Base-by-base conservation (phyloP, 208 protist genomes). In the Leishmania arabica region DNA sequence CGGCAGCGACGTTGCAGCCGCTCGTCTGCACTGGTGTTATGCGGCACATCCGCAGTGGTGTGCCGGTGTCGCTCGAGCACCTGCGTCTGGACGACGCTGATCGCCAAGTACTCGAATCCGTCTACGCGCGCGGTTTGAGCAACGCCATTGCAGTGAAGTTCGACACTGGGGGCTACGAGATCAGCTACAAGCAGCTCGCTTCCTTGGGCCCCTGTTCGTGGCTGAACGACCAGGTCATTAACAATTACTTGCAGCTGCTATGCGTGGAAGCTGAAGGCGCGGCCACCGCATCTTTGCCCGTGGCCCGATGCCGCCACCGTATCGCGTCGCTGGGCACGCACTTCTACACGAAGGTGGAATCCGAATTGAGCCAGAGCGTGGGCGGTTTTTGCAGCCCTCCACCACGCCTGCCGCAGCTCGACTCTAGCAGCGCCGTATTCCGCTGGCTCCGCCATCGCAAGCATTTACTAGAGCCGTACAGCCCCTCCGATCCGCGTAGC, bases 161-260 rank as follows among this genome's bases (percentile, higher is more conserved):
- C 21, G 71, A 80, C 49, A 88, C 74, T 13, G 84, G 53, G 0
- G 90, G 91, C 17, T 83, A 89, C 64, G 75, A 47, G 54, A 87
- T 97, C 69, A 93, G 88, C 8, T 95, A 91, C 75, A 75, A 78
- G 72, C 89, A 95, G 75, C 85, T 97, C 13, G 75, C 88, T 19
- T 90, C 93, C 17, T 78, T 97, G 53, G 72, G 76, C 2, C 86
- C 91, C 15, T 72, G 83, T 0, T 62, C 58, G 77, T 97, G 93
- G 93, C 79, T 97, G 9, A 97, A 93, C 70, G 93, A 97, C 72
- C 91, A 97, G 74, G 88, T 95, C 49, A 95, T 97, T 78, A 97
- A 97, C 84, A 91, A 89, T 64, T 95, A 97, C 79, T 78, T 95
- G 27, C 80, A 90, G 74, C 83, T 97, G 70, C 87, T 97, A 34